Base-by-base conservation (phyloP, 768 basidiomycete genomes). In the Galerina marginata region DNA sequence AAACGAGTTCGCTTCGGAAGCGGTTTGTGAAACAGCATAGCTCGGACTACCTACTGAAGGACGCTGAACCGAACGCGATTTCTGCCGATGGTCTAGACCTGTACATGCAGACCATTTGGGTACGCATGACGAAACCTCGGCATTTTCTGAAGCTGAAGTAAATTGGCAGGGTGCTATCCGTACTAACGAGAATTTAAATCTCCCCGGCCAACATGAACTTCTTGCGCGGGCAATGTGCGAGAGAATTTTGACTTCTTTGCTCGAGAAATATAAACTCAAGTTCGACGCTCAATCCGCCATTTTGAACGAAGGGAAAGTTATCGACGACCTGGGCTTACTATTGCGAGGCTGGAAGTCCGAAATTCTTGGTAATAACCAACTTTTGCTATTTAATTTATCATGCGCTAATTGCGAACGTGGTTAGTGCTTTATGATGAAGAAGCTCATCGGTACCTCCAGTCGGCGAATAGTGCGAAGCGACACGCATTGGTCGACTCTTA, bases 201-300 rank as follows among this genome's bases (percentile, higher is more conserved):
- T 60, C 33, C 51, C 58, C 2, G 40, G 51, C 44, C 58, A 60
- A 38, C 58, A 60, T 36, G 58, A 60, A 40, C 51, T 60, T 29
- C 58, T 60, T 23, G 58, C 58, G 12, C 29, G 43, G 15, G 43
- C 52, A 16, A 54, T 60, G 33, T 60, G 58, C 37, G 52, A 54
- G 9, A 60, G 40, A 33, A 60, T 60, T 7, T 4, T 20, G 11
- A 26, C 25, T 20, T 42, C n/a, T n/a, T 39, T 55, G 20, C 12
- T 23, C 10, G 23, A 47, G 20, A 6, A 47, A 16, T 47, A 6
- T 25, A 47, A 2, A 11, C 26, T 14, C n/a, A 47, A 26, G 26
- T 11, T 47, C 7, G n/a, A 20, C 23, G 12, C 46, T 25, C 46
- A 47, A 47, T 12, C 3, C 11, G 46, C 20, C 5, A 25, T 47